Evolutionary conservation across 2,329 filamentous ascomycete genomes (phyloP), one percentile per base, ranked within the genome.

Genomic region (Furcasterigmium sp.): DNA sequence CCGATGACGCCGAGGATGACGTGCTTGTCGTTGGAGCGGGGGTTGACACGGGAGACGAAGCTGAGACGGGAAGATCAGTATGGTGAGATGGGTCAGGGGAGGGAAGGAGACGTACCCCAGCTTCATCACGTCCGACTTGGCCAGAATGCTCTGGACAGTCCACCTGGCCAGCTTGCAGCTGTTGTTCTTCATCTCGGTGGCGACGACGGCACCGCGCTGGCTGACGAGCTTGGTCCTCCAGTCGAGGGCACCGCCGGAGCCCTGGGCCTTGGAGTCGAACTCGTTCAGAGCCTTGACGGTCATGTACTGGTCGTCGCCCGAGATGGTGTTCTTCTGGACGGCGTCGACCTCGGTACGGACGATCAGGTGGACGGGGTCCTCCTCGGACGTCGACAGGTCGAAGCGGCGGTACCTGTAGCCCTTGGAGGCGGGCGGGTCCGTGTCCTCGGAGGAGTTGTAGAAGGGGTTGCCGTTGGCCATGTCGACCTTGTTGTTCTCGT

Each of bases 121-220:
- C 77, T 97, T 98, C 90, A 98, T 96, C 53, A 90, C 77, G 63
- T 98, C 93, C n/a, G 93, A 91, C 72, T 91, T 91, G 64, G 91
- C 91, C 46, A 98, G 81, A 60, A 98, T 96, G 61, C 86, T 88
- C 76, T 98, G 93, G 35, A 91, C 89, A 25, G 93, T 95, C 93
- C 93, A 98, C 64, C 93, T 79, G 46, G 93, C 93, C 50, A 98
- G 84, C 77, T 98, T 98, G 85, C 89, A 95, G 62, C 84, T 90
- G 80, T 98, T 98, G 82, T 98, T 98, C 87, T 98, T 98, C 93
- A 98, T 98, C 75, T 98, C 93, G 11, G 93, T 98, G 17, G 93
- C 93, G 20, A 98, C 87, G 35, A 98, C 91, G 45, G 93, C 93
- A 82, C 93, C 93, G 59, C 93, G 86, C 74, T 96, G 91, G 56